Conservation (phyloP, 495 filamentous ascomycete species). For the Hypomontagnella submonticulosa region DNA sequence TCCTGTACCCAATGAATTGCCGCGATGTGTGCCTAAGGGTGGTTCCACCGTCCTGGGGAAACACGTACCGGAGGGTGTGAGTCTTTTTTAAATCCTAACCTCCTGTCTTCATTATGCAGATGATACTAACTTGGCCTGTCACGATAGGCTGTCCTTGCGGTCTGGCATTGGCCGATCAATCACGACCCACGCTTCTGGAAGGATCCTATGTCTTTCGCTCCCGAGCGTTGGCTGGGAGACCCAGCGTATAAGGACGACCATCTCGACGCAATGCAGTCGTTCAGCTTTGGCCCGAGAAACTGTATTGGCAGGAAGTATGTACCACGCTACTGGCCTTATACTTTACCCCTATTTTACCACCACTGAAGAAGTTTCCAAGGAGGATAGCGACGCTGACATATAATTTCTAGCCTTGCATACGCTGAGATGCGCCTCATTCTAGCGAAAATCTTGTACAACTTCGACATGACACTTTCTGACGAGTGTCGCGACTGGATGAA, state of each 20-base stretch:
- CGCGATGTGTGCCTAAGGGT: conserved; percentile 53
- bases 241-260: conserved; percentile 54
- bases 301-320: conserved; percentile 53
- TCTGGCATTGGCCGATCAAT: conserved; percentile 58
- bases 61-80: conserved; percentile 53
- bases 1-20: conserved; percentile 59
- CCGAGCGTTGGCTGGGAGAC: conserved; percentile 61
- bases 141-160: conserved; percentile 57
- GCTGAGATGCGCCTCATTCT: conserved; percentile 62
- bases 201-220: conserved; percentile 57
- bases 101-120: too few relatives aligned
- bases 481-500: conserved; percentile 50
- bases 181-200: conserved; percentile 52
- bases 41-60: conserved; percentile 59
- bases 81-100: too few relatives aligned
- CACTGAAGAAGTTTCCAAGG: background rate
- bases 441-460: conserved; percentile 58
- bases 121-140: conserved; percentile 26
- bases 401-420: conserved; percentile 53
- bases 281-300: conserved; percentile 63
- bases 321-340: background rate
- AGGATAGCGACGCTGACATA: background rate
- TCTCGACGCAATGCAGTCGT: conserved; percentile 59
- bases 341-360: background rate
- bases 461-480: conserved; percentile 57